Evolutionary conservation across 208 protist genomes (phyloP).

Genomic region (Leishmania major): DNA sequence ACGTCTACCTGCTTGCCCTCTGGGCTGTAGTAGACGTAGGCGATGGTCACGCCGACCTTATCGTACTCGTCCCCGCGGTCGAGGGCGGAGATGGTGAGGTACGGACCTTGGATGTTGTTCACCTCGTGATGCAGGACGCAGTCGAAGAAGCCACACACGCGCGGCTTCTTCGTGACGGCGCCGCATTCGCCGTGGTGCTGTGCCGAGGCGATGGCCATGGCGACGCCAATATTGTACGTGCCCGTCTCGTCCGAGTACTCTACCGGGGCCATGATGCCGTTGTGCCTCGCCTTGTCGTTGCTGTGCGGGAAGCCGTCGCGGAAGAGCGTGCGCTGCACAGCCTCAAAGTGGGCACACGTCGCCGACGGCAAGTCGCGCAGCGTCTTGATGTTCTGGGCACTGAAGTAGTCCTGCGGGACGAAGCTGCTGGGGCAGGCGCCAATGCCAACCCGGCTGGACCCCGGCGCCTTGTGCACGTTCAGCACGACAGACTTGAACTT

Average conservation of each 20-base stretch:
- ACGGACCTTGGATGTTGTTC: conserved; percentile 88
- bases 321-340: conserved; percentile 78
- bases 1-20: conserved; percentile 49
- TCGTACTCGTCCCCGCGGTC: conserved; percentile 94
- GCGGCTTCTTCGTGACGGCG: conserved; percentile 89
- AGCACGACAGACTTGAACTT: conserved; percentile 76
- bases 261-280: conserved; percentile 76
- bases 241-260: conserved; percentile 82
- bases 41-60: conserved; percentile 85
- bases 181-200: conserved; percentile 89
- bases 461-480: conserved; percentile 93
- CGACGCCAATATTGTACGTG: conserved; percentile 88
- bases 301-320: conserved; percentile 47
- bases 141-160: conserved; percentile 91
- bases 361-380: conserved; percentile 65
- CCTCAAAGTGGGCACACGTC: conserved; percentile 85
- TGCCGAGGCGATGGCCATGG: conserved; percentile 85
- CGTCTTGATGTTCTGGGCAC: conserved; percentile 77
- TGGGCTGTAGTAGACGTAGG: conserved; percentile 86
- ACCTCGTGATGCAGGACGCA: conserved; percentile 93
- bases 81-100: conserved; percentile 92
- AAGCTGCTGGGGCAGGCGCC: conserved; percentile 91
- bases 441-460: conserved; percentile 89
- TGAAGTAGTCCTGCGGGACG: conserved; percentile 92
- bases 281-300: conserved; percentile 45